Evolutionary conservation across 208 protist species (phyloP).

Genomic region (Acanthamoeba sp.): DNA sequence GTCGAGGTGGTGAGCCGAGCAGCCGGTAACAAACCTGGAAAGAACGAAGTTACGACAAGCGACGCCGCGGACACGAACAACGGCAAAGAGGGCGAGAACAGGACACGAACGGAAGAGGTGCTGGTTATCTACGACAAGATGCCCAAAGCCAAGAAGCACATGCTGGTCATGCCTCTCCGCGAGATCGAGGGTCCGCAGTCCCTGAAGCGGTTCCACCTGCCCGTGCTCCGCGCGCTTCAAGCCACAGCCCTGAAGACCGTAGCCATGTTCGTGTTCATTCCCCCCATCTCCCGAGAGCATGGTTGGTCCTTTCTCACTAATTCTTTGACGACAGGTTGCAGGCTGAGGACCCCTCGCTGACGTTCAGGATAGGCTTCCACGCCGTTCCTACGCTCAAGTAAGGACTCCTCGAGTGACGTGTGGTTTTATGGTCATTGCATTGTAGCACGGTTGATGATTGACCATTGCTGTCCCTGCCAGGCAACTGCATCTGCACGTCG

Average conservation of each 20-base stretch:
- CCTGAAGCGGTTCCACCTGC: slow-evolving; percentile 32
- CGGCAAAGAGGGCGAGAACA: not conserved
- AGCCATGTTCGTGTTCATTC: not conserved
- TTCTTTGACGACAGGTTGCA: not conserved
- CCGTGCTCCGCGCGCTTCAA: slow-evolving; percentile 15
- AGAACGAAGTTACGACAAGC: not conserved
- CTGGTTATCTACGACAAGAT: slow-evolving; percentile 66
- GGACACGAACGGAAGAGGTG: not conserved
- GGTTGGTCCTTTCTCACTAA: no score
- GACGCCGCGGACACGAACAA: not conserved
- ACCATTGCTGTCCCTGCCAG: no score
- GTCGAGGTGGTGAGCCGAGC: not conserved
- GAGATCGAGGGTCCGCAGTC: slow-evolving; percentile 12
- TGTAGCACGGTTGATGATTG: not conserved
- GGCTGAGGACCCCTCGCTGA: slow-evolving; percentile 14
- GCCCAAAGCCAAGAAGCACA: slow-evolving; percentile 22
- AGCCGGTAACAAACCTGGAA: not conserved
- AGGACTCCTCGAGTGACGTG: no score
- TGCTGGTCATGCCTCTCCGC: slow-evolving; percentile 3
- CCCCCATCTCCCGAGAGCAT: no score
- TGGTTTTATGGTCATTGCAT: no score
- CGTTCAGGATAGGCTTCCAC: slow-evolving; percentile 54
- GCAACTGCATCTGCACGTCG: slow-evolving; percentile 58
- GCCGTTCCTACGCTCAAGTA: slow-evolving; percentile 18
- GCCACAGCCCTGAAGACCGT: not conserved